These are phyloP conservation scores for Echeveria elegans DNA, from an alignment of 164 flowering plant species.

Conservation along the genomic window DNA sequence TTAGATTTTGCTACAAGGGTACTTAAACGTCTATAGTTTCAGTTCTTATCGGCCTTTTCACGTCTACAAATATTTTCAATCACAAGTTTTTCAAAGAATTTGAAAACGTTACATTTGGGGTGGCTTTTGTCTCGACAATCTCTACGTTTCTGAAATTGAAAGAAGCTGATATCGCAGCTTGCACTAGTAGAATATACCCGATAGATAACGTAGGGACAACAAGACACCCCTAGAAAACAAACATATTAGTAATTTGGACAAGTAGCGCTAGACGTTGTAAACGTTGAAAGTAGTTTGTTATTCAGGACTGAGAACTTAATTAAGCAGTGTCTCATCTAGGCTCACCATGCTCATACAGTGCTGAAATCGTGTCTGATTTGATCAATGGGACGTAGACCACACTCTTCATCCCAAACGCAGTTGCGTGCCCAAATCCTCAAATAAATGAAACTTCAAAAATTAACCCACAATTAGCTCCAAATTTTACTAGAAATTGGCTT, in stretches of 20 bases:
- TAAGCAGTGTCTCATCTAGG: slow-evolving; percentile 47
- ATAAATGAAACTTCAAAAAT: background rate
- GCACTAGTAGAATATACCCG: slow-evolving; percentile 84
- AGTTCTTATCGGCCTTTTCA: no score
- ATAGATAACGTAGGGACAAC: slow-evolving; percentile 80
- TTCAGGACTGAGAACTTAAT: background rate
- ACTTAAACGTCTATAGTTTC: no score
- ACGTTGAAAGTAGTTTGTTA: background rate
- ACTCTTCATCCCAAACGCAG: slow-evolving; percentile 86
- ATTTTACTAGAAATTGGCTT: background rate
- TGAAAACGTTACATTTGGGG: slow-evolving; percentile 43
- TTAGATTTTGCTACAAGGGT: slow-evolving; percentile 3
- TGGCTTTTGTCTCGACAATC: slow-evolving; percentile 74
- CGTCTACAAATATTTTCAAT: no score
- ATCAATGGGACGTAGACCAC: slow-evolving; percentile 80
- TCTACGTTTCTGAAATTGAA: slow-evolving; percentile 84
- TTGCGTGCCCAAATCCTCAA: slow-evolving; percentile 34
- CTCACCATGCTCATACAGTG: slow-evolving; percentile 94
- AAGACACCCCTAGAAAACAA: slow-evolving; percentile 53
- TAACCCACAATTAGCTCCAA: background rate
- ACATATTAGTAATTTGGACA: background rate
- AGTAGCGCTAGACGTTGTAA: background rate
- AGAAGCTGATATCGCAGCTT: slow-evolving; percentile 81
- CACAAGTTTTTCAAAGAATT: background rate
- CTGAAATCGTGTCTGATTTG: slow-evolving; percentile 57